phyloP scores from a whole-genome alignment of 192 early-diverging fungal species.

The Coemansia sp. region DNA sequence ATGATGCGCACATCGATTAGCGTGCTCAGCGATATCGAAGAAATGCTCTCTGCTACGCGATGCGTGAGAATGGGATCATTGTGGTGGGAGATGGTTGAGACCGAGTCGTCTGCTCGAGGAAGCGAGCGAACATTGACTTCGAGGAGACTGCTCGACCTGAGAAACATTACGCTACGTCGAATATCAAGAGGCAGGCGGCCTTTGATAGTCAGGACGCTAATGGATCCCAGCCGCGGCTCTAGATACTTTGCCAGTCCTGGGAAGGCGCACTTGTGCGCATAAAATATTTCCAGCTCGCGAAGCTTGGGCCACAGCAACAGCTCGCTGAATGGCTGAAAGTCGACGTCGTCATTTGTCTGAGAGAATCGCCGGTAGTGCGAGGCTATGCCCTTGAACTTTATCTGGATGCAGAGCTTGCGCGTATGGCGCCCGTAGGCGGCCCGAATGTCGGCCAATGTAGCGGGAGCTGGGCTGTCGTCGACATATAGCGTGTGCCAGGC shows the following conservation, averaged over 20 bases:
- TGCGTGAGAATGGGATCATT: conserved; percentile 26
- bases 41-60: conserved; percentile 7
- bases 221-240: conserved; percentile 34
- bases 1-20: conserved; percentile 41
- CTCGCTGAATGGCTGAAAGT: conserved; percentile 46
- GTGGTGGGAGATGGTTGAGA: conserved; percentile 23
- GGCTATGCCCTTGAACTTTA: conserved; percentile 39
- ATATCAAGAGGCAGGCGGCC: conserved; percentile 54
- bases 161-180: conserved; percentile 35
- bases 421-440: conserved; percentile 18
- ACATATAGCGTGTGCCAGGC: conserved; percentile 51
- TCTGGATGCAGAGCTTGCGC: conserved; percentile 32
- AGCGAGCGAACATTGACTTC: conserved; percentile 34
- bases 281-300: conserved; percentile 39
- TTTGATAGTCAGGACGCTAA: conserved; percentile 26
- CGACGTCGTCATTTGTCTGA: conserved; percentile 26
- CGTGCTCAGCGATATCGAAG: conserved; percentile 25
- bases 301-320: conserved; percentile 30
- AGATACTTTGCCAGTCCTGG: conserved; percentile 45
- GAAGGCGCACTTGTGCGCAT: conserved; percentile 53
- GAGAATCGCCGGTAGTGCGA: conserved; percentile 47
- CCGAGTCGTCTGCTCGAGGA: conserved; percentile 28
- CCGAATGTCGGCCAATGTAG: conserved; percentile 12
- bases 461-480: conserved; percentile 8
- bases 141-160: conserved; percentile 13